Conservation (phyloP, 2,329 filamentous ascomycete species). For the Trichoderma sp. region DNA sequence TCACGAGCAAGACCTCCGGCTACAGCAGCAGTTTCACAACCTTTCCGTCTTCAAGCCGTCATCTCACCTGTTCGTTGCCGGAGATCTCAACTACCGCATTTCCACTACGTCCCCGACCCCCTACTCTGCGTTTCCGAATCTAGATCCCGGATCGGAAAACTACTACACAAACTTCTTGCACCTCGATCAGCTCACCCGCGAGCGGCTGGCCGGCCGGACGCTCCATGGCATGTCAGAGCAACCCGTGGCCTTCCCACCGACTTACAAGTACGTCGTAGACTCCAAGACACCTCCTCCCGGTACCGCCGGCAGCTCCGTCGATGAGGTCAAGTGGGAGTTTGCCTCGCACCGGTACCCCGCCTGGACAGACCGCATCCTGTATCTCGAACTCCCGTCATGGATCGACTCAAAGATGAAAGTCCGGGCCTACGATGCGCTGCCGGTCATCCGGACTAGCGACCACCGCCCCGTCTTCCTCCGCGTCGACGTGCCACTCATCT, state of each 20-base stretch:
- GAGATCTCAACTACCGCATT: conserved; percentile 95
- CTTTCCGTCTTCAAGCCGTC: conserved; percentile 72
- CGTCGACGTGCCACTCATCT: conserved; percentile 63
- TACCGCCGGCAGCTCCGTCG: conserved; percentile 30
- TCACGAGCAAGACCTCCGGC: conserved; percentile 35
- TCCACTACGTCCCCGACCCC: conserved; percentile 63
- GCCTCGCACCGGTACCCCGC: conserved; percentile 82
- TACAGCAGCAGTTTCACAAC: conserved; percentile 53
- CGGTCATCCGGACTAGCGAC: conserved; percentile 80
- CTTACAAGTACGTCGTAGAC: conserved; percentile 78
- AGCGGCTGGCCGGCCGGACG: conserved; percentile 67
- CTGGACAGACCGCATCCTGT: conserved; percentile 93
- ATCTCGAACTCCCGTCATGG: conserved; percentile 63
- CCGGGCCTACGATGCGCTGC: conserved; percentile 72
- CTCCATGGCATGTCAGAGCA: conserved; percentile 79
- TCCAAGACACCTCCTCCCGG: conserved; percentile 27
- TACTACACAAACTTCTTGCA: conserved; percentile 69
- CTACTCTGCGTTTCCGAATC: conserved; percentile 64
- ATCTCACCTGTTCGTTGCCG: conserved; percentile 80
- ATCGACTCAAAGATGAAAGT: conserved; percentile 50
- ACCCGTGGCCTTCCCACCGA: conserved; percentile 78
- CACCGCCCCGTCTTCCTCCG: conserved; percentile 82
- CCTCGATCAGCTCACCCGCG: conserved; percentile 76
- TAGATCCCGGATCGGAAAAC: conserved; percentile 53
- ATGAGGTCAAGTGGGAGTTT: conserved; percentile 65